These are phyloP conservation scores for Aspergillus texensis DNA, from an alignment of 2,329 filamentous ascomycete species.

Conservation along the genomic window DNA sequence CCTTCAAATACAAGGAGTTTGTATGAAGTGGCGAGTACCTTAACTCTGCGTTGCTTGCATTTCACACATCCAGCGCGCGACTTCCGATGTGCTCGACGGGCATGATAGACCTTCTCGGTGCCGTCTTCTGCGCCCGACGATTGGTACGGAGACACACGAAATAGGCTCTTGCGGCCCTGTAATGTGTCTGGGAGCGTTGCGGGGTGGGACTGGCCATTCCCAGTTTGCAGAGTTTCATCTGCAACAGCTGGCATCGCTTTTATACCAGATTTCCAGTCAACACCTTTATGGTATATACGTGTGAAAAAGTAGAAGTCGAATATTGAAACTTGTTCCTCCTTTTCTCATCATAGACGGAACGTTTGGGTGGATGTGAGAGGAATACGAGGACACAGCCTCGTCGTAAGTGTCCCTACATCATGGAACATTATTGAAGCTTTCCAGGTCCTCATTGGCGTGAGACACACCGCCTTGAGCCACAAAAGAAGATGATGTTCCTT, in stretches of 20 bases:
- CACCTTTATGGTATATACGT: background rate
- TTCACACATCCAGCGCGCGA: constrained; percentile 37
- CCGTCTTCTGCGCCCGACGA: background rate
- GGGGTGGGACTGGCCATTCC: background rate
- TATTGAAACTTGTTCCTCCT: background rate
- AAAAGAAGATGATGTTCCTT: background rate
- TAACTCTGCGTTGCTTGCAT: constrained; percentile 40
- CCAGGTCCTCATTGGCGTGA: background rate
- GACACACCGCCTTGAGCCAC: background rate
- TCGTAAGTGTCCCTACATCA: background rate
- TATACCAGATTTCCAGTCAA: background rate
- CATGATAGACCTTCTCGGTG: constrained; percentile 27
- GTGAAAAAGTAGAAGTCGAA: background rate
- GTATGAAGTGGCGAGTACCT: constrained; percentile 27
- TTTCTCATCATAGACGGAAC: background rate
- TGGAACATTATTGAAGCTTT: background rate
- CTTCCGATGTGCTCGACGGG: constrained; percentile 38
- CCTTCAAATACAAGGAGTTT: background rate
- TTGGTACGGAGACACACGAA: constrained; percentile 28
- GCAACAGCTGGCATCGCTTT: constrained; percentile 7
- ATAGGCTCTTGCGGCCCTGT: constrained; percentile 29
- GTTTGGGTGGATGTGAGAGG: background rate
- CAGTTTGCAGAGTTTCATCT: background rate
- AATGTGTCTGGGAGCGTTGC: constrained; percentile 12
- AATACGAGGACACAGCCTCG: background rate